A percentile compares a stretch with the other conserved stretches of the same genome.
Conservation (phyloP, 805 yeast genomes). For the Torulaspora gathmanii region DNA sequence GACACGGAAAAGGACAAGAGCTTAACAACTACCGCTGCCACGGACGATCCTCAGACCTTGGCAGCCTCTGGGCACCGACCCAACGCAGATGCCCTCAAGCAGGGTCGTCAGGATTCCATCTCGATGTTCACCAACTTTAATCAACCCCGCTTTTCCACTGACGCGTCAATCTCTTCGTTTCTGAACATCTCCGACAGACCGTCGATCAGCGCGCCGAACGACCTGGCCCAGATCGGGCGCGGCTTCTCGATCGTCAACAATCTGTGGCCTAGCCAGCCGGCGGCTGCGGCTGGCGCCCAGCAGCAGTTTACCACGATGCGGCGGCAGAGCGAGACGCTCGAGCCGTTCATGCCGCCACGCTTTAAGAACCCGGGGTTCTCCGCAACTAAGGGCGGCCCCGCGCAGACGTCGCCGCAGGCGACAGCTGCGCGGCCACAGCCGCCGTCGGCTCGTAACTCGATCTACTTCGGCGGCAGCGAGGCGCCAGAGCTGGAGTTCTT, state of each 20-base stretch:
- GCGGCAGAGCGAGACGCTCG: slow-evolving; percentile 49
- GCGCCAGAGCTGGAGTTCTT: slow-evolving; percentile 25
- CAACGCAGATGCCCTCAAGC: background rate
- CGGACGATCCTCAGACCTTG: too few species aligned
- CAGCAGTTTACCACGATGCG: slow-evolving; percentile 26
- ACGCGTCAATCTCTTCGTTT: slow-evolving; percentile 25
- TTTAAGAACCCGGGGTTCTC: slow-evolving; percentile 26
- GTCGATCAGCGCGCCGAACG: slow-evolving; percentile 14
- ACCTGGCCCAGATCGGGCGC: slow-evolving; percentile 26
- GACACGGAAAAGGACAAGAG: slow-evolving; percentile 5
- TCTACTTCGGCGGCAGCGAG: slow-evolving; percentile 24
- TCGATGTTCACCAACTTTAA: slow-evolving; percentile 23
- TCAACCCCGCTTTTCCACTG: slow-evolving; percentile 27
- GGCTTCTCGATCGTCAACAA: slow-evolving; percentile 34
- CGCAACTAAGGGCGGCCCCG: slow-evolving; percentile 1
- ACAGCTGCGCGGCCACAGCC: slow-evolving; percentile 18
- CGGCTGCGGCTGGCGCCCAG: slow-evolving; percentile 7
- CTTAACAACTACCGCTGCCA: background rate
- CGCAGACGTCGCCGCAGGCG: slow-evolving; percentile 12
- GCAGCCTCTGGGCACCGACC: background rate
- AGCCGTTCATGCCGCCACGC: slow-evolving; percentile 42
- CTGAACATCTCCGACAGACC: slow-evolving; percentile 24
- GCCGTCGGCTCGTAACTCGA: slow-evolving; percentile 29
- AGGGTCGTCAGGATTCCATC: slow-evolving; percentile 25
- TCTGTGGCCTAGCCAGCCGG: slow-evolving; percentile 23